Base-by-base conservation (phyloP, 139 green algal species). In the Ulvella scutata region DNA sequence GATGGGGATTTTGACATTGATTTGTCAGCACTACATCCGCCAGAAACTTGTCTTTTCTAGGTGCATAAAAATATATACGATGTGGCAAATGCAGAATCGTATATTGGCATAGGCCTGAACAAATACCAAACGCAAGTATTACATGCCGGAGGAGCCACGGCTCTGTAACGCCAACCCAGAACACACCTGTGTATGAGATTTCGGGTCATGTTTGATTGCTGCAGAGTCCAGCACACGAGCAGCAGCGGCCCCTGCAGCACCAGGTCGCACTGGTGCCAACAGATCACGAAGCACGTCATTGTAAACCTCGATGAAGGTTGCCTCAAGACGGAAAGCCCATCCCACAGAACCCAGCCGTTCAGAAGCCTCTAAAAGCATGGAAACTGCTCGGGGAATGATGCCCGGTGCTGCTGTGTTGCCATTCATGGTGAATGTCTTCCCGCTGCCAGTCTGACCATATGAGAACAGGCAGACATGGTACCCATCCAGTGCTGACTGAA, bases 391-490 rank as follows among this genome's bases (percentile, higher is more conserved):
- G 0, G 92, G 90, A 60, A 97, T 96, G 85, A 98, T 93, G 51
- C 13, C 51, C 51, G 51, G n/a, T 4, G 85, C 83, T 9, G 67
- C 3, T 13, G 33, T 43, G 67, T 43, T 44, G n/a, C 86, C 91
- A 78, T 91, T 89, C 94, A 98, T 98, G 3, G 94, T 98, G 90
- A 96, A 87, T 4, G 94, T 98, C 86, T 98, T 98, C 43, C 94
- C 94, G 0, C 90, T 90, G 3, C 94, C 94, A 7, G 94, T 98
- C 87, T 98, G 94, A 34, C 94, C 94, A 80, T 98, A 98, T 39
- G 81, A 90, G 80, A 98, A 98, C 26, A 98, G 85, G 88, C 94
- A 98, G n/a, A 98, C 94, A 80, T 97, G 89, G 86, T 94, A 98
- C 75, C 94, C 94, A 78, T 99, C 94, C 33, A 99, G 83, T 2